Conservation (phyloP, 331 rosid genomes). For the Arachis monticola region DNA sequence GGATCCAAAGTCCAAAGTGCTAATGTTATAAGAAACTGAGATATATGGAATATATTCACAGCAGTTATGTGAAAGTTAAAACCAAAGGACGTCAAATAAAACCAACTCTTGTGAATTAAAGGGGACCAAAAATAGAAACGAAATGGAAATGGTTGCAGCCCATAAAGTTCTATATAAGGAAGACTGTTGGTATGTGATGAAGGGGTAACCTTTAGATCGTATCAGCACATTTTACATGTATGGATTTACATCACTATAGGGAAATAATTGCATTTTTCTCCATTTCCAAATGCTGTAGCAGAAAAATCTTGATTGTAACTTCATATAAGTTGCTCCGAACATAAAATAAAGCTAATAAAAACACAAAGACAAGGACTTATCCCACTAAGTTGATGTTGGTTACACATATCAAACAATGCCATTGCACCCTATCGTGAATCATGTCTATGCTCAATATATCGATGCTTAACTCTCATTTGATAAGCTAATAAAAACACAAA, state of each 20-base stretch:
- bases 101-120: background rate
- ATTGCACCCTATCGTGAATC: too few relatives aligned
- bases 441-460: too few relatives aligned
- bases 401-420: too few relatives aligned
- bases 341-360: background rate
- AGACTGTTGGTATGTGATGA: background rate
- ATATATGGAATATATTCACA: background rate
- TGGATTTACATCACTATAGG: background rate
- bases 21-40: background rate
- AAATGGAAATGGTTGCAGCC: background rate
- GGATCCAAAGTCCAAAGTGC: background rate
- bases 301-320: background rate
- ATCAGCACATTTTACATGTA: background rate
- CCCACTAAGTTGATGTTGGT: too few relatives aligned
- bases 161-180: background rate
- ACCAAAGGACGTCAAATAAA: constrained; percentile 4
- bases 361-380: background rate
- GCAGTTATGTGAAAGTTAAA: background rate
- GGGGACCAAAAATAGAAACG: background rate
- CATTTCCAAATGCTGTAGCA: background rate
- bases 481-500: background rate
- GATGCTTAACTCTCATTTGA: background rate
- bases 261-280: background rate
- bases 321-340: background rate
- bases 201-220: background rate